Evolutionary conservation across 176 grass and related monocot genomes (phyloP).

Genomic region (Hsuehochloa calcarea): DNA sequence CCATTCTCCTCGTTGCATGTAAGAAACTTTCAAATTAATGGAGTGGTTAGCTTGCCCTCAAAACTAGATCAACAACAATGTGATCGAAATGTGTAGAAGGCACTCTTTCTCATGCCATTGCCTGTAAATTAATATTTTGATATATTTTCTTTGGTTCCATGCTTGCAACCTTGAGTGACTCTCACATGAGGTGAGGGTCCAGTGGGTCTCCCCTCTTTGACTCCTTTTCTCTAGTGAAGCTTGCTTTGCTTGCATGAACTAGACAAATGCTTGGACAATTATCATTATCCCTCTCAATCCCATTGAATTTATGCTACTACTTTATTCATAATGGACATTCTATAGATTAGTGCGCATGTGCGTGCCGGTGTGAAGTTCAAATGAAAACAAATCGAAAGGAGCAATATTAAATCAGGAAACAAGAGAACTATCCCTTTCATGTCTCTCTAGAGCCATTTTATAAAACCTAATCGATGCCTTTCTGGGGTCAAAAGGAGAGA

Average conservation of each 20-base stretch:
- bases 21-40: constrained; percentile 50
- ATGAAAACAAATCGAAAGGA: constrained; percentile 57
- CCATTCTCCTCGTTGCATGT: not conserved
- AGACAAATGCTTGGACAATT: constrained; percentile 43
- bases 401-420: constrained; percentile 42
- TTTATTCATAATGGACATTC: constrained; percentile 48
- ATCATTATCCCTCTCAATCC: constrained; percentile 46
- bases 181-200: constrained; percentile 71
- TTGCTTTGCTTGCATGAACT: constrained; percentile 40
- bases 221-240: constrained; percentile 51
- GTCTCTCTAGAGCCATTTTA: constrained; percentile 59
- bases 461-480: constrained; percentile 46
- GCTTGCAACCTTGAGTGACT: constrained; percentile 51
- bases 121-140: constrained; percentile 17
- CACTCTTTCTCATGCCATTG: constrained; percentile 57
- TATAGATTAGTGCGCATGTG: constrained; percentile 56
- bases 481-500: constrained; percentile 40
- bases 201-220: constrained; percentile 58
- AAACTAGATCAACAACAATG: constrained; percentile 28
- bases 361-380: constrained; percentile 48
- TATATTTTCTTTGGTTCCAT: constrained; percentile 38
- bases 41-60: constrained; percentile 51
- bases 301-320: constrained; percentile 28
- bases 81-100: constrained; percentile 40
- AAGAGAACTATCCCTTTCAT: constrained; percentile 64